These are phyloP conservation scores for Anthracocystis panici-leucophaei DNA, from an alignment of 1,284 basidiomycete species.

Conservation along the genomic window DNA sequence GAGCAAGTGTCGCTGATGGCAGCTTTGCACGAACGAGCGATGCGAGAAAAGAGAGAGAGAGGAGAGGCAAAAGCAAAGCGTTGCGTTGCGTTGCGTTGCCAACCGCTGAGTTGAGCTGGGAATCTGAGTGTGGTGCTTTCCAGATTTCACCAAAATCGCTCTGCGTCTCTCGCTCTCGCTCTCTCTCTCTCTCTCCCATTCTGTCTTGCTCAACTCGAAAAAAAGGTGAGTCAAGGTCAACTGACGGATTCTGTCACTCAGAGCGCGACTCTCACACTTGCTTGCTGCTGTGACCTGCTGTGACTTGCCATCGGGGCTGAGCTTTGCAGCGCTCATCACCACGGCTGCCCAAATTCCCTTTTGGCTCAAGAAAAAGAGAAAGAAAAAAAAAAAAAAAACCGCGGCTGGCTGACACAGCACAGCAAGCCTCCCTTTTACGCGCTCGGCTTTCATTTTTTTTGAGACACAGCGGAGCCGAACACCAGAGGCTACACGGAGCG, in stretches of 20 bases:
- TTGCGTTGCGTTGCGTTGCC: background rate
- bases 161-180: background rate
- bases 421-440: too few relatives aligned
- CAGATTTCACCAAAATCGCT: too few relatives aligned
- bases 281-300: too few relatives aligned
- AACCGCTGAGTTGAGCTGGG: background rate
- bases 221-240: too few relatives aligned
- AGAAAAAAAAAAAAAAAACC: background rate
- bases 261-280: too few relatives aligned
- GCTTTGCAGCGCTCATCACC: background rate
- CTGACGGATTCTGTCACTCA: too few relatives aligned
- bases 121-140: background rate
- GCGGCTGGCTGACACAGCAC: background rate
- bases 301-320: background rate
- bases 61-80: conserved; percentile 3
- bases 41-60: background rate
- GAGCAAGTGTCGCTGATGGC: conserved; percentile 4
- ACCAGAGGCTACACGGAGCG: background rate
- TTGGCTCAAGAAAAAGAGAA: too few relatives aligned
- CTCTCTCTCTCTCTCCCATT: background rate
- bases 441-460: too few relatives aligned
- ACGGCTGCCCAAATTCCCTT: background rate
- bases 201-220: background rate
- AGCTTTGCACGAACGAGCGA: conserved; percentile 11
- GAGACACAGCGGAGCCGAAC: conserved; percentile 12